Evolutionary conservation across 2,329 filamentous ascomycete genomes (phyloP), one percentile per base, ranked within the genome.

Genomic region (Phoma sp.): DNA sequence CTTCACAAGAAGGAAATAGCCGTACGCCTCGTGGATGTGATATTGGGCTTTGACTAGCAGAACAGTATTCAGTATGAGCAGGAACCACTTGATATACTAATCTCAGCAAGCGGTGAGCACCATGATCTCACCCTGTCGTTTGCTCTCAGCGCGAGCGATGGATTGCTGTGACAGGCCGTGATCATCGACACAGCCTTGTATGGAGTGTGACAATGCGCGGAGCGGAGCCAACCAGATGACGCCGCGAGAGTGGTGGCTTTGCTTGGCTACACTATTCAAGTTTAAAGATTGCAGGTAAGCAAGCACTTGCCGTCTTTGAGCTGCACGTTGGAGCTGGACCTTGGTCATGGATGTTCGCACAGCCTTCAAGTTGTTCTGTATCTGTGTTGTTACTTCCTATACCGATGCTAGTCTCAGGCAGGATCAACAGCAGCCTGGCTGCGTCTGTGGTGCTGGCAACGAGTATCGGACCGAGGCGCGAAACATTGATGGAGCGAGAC

Each of bases 111-210:
- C 33, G 44, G 42, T 44, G 46, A 25, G n/a, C 22, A 25, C 18
- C 37, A 48, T 57, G 44, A 54, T 48, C 44, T 51, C 32, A 41
- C 49, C 29, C 11, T 27, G 35, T 33, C 41, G 46, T 33, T 27
- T 35, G 55, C 32, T 47, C 14, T 27, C 52, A 44, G 27, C 52
- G 37, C 57, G 51, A 35, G 60, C 42, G 50, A 57, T 53, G 51
- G 9, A 29, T 9, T 29, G 27, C 27, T 29, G 27, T 55, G 35
- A 47, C 37, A 32, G 33, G 43, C 27, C 40, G 51, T 47, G 58
- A 57, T 59, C 57, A 30, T 39, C 50, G 48, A 48, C 62, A 63
- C 58, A 63, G 62, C 62, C 62, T 59, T 41, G 44, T 37, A 54
- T 52, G 35, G 24, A 43, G 36, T 36, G 48, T 61, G 55, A 64